Base-by-base conservation (phyloP, 2,329 filamentous ascomycete genomes). In the Aspergillus cejpii region DNA sequence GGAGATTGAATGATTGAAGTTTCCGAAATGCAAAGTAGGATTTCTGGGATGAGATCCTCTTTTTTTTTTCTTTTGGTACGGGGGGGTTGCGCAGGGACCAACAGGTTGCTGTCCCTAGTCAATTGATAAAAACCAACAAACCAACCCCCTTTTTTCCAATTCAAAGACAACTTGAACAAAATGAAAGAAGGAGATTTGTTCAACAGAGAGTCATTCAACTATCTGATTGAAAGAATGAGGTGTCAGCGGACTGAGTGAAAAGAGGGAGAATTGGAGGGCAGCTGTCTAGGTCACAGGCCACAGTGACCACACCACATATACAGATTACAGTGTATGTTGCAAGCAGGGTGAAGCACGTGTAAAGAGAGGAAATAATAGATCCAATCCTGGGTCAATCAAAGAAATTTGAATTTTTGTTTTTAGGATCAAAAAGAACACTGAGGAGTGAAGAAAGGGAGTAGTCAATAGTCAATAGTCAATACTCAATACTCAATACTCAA, bases 241-340 rank as follows among this genome's bases (percentile, higher is more conserved):
- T 45, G 59, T 62, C 60, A 62, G 58, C 57, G 57, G 60, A 53
- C 50, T 43, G 52, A 41, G 48, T 44, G 45, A 41, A 42, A 47
- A 49, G 47, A 38, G 46, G 49, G 47, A 46, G 37, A 41, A 42
- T 37, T 43, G 55, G 55, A 58, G 57, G 56, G 58, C 61, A 63
- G 60, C 60, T 64, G 62, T 55, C 60, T 60, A 55, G 51, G 54
- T 60, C 61, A 61, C 60, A 61, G 55, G 56, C 52, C 60, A 50
- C 52, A 51, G 41, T 45, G 48, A 41, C 47, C 1, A 15, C 11
- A 34, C 14, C 31, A 34, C 28, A 15, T 15, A 15, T n/a, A n/a
- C n/a, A n/a, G n/a, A n/a, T n/a, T n/a, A n/a, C n/a, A n/a, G n/a
- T n/a, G n/a, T n/a, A n/a, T n/a, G n/a, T n/a, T n/a, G 45, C 47